Evolutionary conservation across 169 alveolate genomes (phyloP).

Genomic region (Blepharisma undulans): DNA sequence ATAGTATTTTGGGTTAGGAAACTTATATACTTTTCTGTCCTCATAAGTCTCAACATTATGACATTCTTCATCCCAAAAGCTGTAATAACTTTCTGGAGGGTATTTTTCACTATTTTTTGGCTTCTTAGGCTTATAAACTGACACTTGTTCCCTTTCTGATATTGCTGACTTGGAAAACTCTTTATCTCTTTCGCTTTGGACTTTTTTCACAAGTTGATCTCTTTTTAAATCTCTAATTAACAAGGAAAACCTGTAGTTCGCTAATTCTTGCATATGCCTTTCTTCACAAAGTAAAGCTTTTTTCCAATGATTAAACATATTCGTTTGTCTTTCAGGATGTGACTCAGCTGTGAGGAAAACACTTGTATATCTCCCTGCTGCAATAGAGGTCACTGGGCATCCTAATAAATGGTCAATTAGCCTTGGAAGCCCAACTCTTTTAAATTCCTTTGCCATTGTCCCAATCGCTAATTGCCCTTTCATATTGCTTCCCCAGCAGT

Average conservation of each 20-base stretch:
- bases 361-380: constrained; percentile 7
- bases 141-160: neutral
- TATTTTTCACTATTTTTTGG: neutral
- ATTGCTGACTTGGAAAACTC: neutral
- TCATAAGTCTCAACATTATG: neutral
- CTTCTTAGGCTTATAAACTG: neutral
- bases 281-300: constrained; percentile 17
- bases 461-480: constrained; percentile 40
- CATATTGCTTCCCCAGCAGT: constrained; percentile 40
- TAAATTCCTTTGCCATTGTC: constrained; percentile 27
- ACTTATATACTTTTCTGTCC: constrained; percentile 16
- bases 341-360: constrained; percentile 28
- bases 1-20: constrained; percentile 4
- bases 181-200: constrained; percentile 16
- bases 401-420: constrained; percentile 31
- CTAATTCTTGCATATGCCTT: constrained; percentile 40
- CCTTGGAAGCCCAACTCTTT: constrained; percentile 40
- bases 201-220: constrained; percentile 29
- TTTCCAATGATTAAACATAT: constrained; percentile 22
- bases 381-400: constrained; percentile 12
- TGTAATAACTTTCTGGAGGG: constrained; percentile 21
- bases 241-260: constrained; percentile 38
- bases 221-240: constrained; percentile 21
- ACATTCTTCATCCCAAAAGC: constrained; percentile 26
- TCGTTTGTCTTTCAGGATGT: constrained; percentile 13